Percentiles rank a stretch among this genome's conserved stretches.
Conservation (phyloP, 2,329 filamentous ascomycete species). For the Penicillium sp. region DNA sequence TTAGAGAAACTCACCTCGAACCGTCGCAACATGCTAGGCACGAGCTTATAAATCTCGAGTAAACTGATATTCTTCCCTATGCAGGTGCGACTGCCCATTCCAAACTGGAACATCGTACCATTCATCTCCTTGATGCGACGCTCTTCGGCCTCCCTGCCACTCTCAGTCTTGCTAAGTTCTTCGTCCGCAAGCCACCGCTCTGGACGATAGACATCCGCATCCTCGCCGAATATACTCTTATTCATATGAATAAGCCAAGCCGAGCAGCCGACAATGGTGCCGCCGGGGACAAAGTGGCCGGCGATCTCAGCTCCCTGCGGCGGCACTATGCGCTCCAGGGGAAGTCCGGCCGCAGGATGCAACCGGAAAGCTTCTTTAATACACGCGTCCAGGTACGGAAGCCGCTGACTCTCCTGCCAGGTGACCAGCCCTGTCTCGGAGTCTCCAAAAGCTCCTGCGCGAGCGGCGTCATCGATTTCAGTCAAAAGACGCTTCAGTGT, state of each 20-base stretch:
- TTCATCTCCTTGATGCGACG: slow-evolving; percentile 16
- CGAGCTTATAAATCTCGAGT: slow-evolving; percentile 31
- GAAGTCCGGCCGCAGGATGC: slow-evolving; percentile 72
- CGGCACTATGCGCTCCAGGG: slow-evolving; percentile 73
- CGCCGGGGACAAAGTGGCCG: slow-evolving; percentile 17
- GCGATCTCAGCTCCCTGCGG: slow-evolving; percentile 10
- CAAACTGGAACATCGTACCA: slow-evolving; percentile 21
- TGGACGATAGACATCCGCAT: slow-evolving; percentile 58
- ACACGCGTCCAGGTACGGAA: slow-evolving; percentile 62
- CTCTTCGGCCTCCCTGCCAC: slow-evolving; percentile 1
- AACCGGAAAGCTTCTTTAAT: slow-evolving; percentile 67
- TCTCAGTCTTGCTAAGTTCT: not conserved
- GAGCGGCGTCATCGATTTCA: slow-evolving; percentile 62
- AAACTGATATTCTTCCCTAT: slow-evolving; percentile 31
- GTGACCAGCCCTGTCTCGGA: slow-evolving; percentile 55
- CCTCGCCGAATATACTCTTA: slow-evolving; percentile 66
- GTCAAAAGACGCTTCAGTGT: slow-evolving; percentile 37
- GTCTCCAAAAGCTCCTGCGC: slow-evolving; percentile 44
- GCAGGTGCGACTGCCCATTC: slow-evolving; percentile 21
- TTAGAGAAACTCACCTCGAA: slow-evolving; percentile 5
- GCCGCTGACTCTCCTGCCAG: slow-evolving; percentile 67
- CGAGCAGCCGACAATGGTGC: slow-evolving; percentile 68
- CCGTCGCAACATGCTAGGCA: slow-evolving; percentile 24
- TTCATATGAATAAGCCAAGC: slow-evolving; percentile 74
- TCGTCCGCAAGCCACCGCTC: slow-evolving; percentile 18